Evolutionary conservation across 805 yeast genomes (phyloP), one percentile per base, ranked within the genome.

Genomic region (Saturnispora diversa): DNA sequence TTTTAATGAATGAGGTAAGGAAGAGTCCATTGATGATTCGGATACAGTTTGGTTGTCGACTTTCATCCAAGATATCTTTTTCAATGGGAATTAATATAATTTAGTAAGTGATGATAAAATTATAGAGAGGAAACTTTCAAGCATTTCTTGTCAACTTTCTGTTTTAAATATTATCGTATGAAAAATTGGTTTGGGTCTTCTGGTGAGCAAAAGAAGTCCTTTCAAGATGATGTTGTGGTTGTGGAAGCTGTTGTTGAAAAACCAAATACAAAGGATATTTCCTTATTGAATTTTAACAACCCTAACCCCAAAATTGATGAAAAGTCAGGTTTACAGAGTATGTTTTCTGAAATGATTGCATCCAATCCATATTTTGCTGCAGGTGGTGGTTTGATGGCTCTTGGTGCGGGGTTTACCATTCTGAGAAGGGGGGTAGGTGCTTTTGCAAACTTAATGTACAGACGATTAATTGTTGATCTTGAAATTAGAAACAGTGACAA

Each of bases 281-380:
- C 83, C 44, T 69, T 69, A 17, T 71, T 74, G 9, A 46, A 51
- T 27, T 46, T 37, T 23, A 51, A 51, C 26, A 37, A 40, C 19
- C 42, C 41, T 16, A 37, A 35, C 16, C 43, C 44, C 10, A 25
- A 21, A 26, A n/a, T 25, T 11, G 32, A 32, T 6, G 24, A 22
- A 16, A 16, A 16, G 6, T 5, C 15, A 3, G 25, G n/a, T 3
- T 13, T 37, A 9, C 10, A 15, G 25, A 20, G 30, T 1, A 30
- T n/a, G 16, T 35, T 25, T 12, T 30, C 19, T 31, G 77, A 75
- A 41, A 72, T 77, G 2, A 22, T 58, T 20, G 42, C 52, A 2
- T 48, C 55, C 27, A 90, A 90, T 57, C 97, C 97, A n/a, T 87
- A 86, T 59, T 90, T 92, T 65, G 92, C 97, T 1, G 98, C 97